Evolutionary conservation across 2,329 filamentous ascomycete species (phyloP).

Genomic region (Emergomyces pasteurianus): DNA sequence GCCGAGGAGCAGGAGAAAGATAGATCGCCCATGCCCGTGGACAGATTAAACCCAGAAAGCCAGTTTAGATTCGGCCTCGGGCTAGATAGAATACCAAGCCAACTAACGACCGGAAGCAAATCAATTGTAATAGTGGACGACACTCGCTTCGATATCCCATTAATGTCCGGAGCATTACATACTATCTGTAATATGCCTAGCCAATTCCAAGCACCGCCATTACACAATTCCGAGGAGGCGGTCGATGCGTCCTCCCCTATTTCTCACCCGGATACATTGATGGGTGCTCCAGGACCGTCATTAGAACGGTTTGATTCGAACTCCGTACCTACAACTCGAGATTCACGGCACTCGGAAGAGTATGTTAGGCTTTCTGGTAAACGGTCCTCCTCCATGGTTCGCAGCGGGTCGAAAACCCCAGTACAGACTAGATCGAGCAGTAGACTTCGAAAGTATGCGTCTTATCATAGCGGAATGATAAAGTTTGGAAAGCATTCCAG

Average conservation of each 20-base stretch:
- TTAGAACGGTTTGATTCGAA: background rate
- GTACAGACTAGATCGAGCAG: conserved; percentile 22
- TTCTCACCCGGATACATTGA: background rate
- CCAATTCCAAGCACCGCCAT: background rate
- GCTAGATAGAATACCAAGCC: conserved; percentile 32
- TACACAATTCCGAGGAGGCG: background rate
- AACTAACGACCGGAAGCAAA: conserved; percentile 68
- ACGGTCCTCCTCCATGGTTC: conserved; percentile 14
- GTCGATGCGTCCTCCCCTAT: background rate
- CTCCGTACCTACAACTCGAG: background rate
- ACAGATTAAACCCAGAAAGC: background rate
- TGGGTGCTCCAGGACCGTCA: background rate
- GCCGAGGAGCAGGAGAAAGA: background rate
- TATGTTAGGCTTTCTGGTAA: background rate
- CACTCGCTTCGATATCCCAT: conserved; percentile 32
- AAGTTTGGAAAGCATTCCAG: conserved; percentile 18
- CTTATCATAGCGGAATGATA: conserved; percentile 32
- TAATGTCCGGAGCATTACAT: conserved; percentile 28
- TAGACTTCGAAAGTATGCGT: conserved; percentile 33
- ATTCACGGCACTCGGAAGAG: background rate
- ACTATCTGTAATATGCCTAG: background rate
- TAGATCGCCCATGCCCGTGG: background rate
- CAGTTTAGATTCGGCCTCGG: conserved; percentile 14
- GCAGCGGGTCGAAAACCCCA: conserved; percentile 15
- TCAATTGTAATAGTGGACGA: conserved; percentile 81